phyloP scores from a whole-genome alignment of 2,329 filamentous ascomycete species.

The Paraconiothyrium sp. region DNA sequence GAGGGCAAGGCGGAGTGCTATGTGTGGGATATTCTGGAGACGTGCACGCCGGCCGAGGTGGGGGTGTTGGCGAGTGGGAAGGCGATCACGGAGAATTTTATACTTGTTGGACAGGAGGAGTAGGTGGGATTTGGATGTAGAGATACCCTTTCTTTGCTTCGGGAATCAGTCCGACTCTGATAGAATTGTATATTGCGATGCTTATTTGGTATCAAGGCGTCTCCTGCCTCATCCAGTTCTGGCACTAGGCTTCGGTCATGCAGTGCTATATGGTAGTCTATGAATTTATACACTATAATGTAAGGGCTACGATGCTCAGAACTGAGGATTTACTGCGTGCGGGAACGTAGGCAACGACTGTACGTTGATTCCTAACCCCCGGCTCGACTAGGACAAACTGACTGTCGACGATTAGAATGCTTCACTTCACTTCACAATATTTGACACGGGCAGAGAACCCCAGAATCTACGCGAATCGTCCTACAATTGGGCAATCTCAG shows the following conservation, averaged over 20 bases:
- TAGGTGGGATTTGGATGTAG: background rate
- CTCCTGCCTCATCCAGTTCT: background rate
- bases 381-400: background rate
- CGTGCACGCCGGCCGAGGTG: conserved; percentile 21
- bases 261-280: too few species aligned
- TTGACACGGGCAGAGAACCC: background rate
- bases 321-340: too few species aligned
- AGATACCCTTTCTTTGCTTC: background rate
- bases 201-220: background rate
- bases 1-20: conserved; percentile 20
- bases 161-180: too few species aligned
- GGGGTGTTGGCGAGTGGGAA: conserved; percentile 17
- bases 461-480: background rate
- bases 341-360: too few species aligned
- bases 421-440: background rate
- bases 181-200: too few species aligned
- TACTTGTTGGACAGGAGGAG: conserved; percentile 19
- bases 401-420: background rate
- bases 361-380: too few species aligned
- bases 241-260: too few species aligned
- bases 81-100: conserved; percentile 19
- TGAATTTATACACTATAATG: too few species aligned
- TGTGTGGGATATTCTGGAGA: conserved; percentile 26
- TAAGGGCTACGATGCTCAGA: too few species aligned
- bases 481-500: background rate